phyloP scores from a whole-genome alignment of 1,139 yeast species.

The Suhomyces coccinellae region DNA sequence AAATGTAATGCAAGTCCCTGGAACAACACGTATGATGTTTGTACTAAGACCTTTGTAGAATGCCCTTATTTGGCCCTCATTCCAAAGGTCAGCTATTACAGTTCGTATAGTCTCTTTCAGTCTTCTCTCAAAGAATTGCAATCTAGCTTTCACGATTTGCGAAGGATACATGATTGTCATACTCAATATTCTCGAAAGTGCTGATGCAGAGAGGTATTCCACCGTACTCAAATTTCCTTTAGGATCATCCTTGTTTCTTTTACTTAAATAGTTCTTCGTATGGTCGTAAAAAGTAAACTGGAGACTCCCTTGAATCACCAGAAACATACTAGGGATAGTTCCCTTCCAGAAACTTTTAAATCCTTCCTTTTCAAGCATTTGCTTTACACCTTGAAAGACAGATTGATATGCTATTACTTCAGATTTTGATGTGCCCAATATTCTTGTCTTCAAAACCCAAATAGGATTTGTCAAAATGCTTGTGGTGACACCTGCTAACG shows the following conservation, averaged over 20 bases:
- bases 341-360: constrained; percentile 78
- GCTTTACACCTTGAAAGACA: constrained; percentile 52
- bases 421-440: constrained; percentile 58
- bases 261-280: constrained; percentile 43
- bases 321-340: constrained; percentile 73
- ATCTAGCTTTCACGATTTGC: constrained; percentile 76
- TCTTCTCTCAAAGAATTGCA: constrained; percentile 54
- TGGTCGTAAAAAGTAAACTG: constrained; percentile 87
- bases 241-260: constrained; percentile 11
- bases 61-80: constrained; percentile 53
- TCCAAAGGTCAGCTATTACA: constrained; percentile 32
- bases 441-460: constrained; percentile 89
- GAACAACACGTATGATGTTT: constrained; percentile 62
- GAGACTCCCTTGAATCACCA: constrained; percentile 84
- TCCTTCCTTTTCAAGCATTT: constrained; percentile 64
- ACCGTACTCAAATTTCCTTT: constrained; percentile 39
- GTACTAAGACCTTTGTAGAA: constrained; percentile 77
- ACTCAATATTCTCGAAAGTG: constrained; percentile 67
- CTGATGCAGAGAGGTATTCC: constrained; percentile 66
- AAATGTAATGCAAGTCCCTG: constrained; percentile 74
- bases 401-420: constrained; percentile 57
- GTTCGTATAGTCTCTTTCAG: constrained; percentile 19
- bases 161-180: constrained; percentile 76
- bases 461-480: constrained; percentile 83
- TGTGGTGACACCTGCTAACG: constrained; percentile 71